These are phyloP conservation scores for Naganishia albida DNA, from an alignment of 1,284 basidiomycete species.

Conservation along the genomic window DNA sequence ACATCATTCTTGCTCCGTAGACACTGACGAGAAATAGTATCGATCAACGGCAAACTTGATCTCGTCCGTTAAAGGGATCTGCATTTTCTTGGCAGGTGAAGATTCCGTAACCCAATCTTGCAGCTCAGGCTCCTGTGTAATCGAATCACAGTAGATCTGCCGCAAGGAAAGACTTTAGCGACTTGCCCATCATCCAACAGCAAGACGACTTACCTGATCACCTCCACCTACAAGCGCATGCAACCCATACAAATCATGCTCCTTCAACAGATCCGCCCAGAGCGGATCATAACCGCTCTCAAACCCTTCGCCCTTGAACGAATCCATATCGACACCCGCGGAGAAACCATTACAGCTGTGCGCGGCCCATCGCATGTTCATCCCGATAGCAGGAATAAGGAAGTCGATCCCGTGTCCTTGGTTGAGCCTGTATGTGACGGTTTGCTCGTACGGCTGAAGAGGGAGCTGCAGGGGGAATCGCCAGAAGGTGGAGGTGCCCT, in stretches of 20 bases:
- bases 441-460: conserved; percentile 70
- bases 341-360: conserved; percentile 65
- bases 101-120: conserved; percentile 77
- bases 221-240: conserved; percentile 63
- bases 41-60: conserved; percentile 79
- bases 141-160: conserved; percentile 56
- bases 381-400: conserved; percentile 73
- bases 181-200: conserved; percentile 23
- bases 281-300: conserved; percentile 81
- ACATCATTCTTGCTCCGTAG: not conserved
- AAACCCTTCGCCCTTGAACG: conserved; percentile 63
- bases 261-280: conserved; percentile 84
- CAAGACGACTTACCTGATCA: conserved; percentile 43
- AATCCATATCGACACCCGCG: conserved; percentile 55
- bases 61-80: conserved; percentile 67
- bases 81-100: conserved; percentile 66
- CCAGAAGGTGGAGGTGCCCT: conserved; percentile 86
- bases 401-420: conserved; percentile 76
- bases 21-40: conserved; percentile 55
- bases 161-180: conserved; percentile 37
- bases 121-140: conserved; percentile 55
- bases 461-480: conserved; percentile 87
- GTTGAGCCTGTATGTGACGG: conserved; percentile 77
- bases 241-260: conserved; percentile 77
- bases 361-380: conserved; percentile 89